Percentiles rank a stretch among this genome's conserved stretches.
These are phyloP conservation scores for Neurospora cerealis DNA, from an alignment of 495 filamentous ascomycete species.

Conservation along the genomic window DNA sequence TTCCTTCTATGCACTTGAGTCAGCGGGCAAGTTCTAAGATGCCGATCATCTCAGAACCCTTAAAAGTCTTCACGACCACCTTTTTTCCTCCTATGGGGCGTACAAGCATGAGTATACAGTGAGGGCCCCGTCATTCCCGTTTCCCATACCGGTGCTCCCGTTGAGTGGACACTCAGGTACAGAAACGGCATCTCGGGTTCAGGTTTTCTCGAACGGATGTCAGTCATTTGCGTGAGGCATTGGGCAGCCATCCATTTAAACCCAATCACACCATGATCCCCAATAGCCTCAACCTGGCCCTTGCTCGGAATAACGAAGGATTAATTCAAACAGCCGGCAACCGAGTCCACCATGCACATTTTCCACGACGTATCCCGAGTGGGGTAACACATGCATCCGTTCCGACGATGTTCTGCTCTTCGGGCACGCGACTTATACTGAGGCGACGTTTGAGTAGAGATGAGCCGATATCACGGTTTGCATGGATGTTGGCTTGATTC, in stretches of 20 bases:
- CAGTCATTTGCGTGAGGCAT: neutral
- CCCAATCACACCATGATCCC: neutral
- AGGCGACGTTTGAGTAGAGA: neutral
- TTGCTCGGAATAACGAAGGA: neutral
- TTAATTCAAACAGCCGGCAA: neutral
- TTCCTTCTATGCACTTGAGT: neutral
- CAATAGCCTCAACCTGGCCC: neutral
- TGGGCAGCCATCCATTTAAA: neutral
- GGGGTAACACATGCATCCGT: neutral
- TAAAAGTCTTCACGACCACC: neutral
- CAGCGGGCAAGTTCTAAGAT: neutral
- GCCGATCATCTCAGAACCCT: neutral
- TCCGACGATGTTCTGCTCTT: neutral
- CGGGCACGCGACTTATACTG: neutral
- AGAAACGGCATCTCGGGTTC: neutral
- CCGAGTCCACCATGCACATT: neutral
- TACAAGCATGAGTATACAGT: neutral
- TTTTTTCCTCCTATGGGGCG: neutral
- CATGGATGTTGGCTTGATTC: neutral
- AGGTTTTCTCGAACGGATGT: neutral
- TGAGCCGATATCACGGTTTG: neutral
- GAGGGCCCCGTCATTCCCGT: neutral
- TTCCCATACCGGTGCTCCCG: neutral
- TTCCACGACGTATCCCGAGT: neutral
- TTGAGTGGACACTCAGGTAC: neutral